These are phyloP conservation scores for Aspergillus bombycis DNA, from an alignment of 2,329 filamentous ascomycete genomes.

Conservation along the genomic window DNA sequence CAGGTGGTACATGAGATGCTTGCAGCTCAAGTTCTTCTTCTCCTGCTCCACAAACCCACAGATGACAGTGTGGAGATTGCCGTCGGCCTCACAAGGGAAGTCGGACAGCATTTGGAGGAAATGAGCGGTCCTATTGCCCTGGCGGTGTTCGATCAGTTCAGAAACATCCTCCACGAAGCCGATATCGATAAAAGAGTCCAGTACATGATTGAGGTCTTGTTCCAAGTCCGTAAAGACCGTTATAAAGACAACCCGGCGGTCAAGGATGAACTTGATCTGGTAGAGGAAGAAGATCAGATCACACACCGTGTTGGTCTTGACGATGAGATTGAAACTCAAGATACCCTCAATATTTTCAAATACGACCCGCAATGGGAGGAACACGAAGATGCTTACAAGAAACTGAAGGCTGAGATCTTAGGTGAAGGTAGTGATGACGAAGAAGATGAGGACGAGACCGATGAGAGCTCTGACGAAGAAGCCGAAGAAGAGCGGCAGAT, in stretches of 20 bases:
- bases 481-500: constrained; percentile 80
- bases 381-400: constrained; percentile 87
- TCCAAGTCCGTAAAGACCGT: constrained; percentile 92
- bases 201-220: constrained; percentile 98
- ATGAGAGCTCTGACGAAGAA: constrained; percentile 67
- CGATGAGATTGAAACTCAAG: constrained; percentile 81
- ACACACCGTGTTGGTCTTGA: constrained; percentile 84
- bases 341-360: constrained; percentile 93
- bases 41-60: constrained; percentile 93
- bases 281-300: constrained; percentile 98
- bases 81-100: constrained; percentile 87
- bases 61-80: constrained; percentile 98
- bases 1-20: constrained; percentile 94
- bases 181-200: constrained; percentile 98
- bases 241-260: constrained; percentile 94
- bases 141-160: constrained; percentile 92
- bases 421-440: constrained; percentile 90
- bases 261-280: constrained; percentile 89
- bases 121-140: constrained; percentile 89
- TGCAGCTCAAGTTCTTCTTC: constrained; percentile 85
- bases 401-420: constrained; percentile 88
- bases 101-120: constrained; percentile 91
- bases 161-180: constrained; percentile 92
- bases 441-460: constrained; percentile 64
- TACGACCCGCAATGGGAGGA: constrained; percentile 87